Evolutionary conservation across 2,329 filamentous ascomycete species (phyloP).

Genomic region (Calonectria leucothoes): DNA sequence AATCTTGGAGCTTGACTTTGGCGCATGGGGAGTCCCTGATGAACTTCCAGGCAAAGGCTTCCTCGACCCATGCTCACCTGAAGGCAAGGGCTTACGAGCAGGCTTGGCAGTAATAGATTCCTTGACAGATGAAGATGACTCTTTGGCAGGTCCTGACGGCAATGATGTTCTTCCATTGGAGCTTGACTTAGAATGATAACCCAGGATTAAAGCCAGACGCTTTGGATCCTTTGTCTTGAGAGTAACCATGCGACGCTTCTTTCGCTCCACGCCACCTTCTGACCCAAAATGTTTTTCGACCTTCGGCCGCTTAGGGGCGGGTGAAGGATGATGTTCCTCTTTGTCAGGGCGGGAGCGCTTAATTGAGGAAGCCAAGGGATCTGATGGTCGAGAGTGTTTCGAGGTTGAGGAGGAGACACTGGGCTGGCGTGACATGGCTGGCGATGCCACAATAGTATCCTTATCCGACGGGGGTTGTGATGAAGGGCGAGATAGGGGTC

Average conservation of each 20-base stretch:
- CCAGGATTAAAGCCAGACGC: slow-evolving; percentile 50
- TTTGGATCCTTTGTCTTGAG: slow-evolving; percentile 49
- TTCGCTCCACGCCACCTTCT: slow-evolving; percentile 37
- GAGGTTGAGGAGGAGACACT: slow-evolving; percentile 35
- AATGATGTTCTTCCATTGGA: slow-evolving; percentile 46
- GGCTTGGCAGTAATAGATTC: slow-evolving; percentile 50
- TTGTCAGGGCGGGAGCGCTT: slow-evolving; percentile 54
- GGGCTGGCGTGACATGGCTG: slow-evolving; percentile 36
- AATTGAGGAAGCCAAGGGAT: slow-evolving; percentile 35
- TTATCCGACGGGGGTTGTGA: slow-evolving; percentile 27
- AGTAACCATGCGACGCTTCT: slow-evolving; percentile 51
- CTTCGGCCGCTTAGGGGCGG: slow-evolving; percentile 54
- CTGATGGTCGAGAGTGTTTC: slow-evolving; percentile 33
- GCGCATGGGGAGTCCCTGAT: slow-evolving; percentile 34
- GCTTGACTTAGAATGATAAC: slow-evolving; percentile 36
- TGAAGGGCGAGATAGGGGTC: slow-evolving; percentile 26
- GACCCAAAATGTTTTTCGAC: slow-evolving; percentile 44
- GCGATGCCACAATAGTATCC: slow-evolving; percentile 44
- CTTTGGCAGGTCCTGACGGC: slow-evolving; percentile 45
- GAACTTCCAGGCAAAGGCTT: slow-evolving; percentile 48
- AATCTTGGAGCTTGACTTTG: slow-evolving; percentile 42
- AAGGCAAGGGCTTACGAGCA: slow-evolving; percentile 50
- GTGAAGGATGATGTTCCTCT: slow-evolving; percentile 45
- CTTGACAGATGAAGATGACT: slow-evolving; percentile 37
- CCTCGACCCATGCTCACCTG: slow-evolving; percentile 40